Conservation (phyloP, 2,329 filamentous ascomycete genomes). For the Akanthomyces uredinophilus region DNA sequence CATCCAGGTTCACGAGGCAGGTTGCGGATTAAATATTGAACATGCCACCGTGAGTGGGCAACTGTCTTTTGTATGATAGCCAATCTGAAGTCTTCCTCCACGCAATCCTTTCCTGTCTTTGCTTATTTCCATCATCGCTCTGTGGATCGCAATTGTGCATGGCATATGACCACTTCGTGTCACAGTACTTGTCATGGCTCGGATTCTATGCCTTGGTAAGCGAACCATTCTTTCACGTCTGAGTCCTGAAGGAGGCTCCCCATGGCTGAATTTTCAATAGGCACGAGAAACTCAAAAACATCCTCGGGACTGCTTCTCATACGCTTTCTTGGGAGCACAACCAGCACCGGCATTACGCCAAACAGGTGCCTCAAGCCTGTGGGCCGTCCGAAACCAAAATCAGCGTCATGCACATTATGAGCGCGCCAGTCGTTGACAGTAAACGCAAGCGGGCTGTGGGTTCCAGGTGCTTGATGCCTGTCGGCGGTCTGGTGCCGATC, state of each 20-base stretch:
- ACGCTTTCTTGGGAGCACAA: background rate
- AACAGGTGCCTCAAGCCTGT: background rate
- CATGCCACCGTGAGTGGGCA: no score
- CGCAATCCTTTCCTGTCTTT: no score
- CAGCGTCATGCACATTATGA: background rate
- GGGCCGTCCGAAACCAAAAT: background rate
- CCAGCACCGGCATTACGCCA: background rate
- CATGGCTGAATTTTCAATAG: background rate
- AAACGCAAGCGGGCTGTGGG: background rate
- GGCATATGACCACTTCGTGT: no score
- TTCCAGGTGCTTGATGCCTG: background rate
- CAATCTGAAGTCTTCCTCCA: no score
- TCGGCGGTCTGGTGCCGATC: background rate
- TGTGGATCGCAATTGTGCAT: no score
- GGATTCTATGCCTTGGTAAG: background rate
- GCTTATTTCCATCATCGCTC: no score
- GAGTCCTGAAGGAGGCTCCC: background rate
- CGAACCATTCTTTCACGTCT: background rate
- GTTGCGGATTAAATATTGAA: background rate
- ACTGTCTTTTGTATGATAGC: no score
- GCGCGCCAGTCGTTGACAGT: background rate
- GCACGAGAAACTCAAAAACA: background rate
- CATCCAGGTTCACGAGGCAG: background rate
- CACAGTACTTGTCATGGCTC: background rate
- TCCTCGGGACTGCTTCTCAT: background rate